A percentile compares a stretch with the other conserved stretches of the same genome.
These are phyloP conservation scores for Phialophora tarda DNA, from an alignment of 2,329 filamentous ascomycete species.

Conservation along the genomic window DNA sequence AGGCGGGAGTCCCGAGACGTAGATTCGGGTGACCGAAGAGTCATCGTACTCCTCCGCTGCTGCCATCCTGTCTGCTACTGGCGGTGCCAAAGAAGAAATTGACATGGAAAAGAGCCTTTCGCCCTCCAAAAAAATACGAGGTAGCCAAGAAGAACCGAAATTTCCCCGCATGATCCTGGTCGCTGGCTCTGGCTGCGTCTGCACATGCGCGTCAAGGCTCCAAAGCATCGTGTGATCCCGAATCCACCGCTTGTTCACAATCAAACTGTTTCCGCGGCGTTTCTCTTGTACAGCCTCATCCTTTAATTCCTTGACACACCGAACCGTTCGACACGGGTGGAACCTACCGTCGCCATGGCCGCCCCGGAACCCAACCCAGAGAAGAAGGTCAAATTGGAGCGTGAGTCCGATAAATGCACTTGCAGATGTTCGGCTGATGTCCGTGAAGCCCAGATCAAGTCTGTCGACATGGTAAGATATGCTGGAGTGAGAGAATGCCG, in stretches of 20 bases:
- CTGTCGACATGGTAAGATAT: conserved; percentile 84
- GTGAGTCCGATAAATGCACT: conserved; percentile 52
- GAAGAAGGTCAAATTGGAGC: conserved; percentile 76
- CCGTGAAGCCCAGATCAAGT: conserved; percentile 87
- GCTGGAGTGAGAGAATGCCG: conserved; percentile 26
- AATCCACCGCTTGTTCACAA: not conserved
- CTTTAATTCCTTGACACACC: not conserved
- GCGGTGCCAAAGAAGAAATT: not conserved
- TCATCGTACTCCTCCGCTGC: conserved; percentile 15
- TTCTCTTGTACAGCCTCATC: not conserved
- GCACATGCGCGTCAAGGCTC: not conserved
- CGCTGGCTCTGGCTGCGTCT: conserved; percentile 1
- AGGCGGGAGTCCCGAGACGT: conserved; percentile 77
- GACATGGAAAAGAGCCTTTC: not conserved
- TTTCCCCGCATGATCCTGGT: conserved; percentile 5
- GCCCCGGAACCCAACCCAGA: conserved; percentile 46
- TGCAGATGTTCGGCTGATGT: conserved; percentile 17
- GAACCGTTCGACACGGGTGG: not conserved
- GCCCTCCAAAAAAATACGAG: not conserved
- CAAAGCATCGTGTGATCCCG: not conserved
- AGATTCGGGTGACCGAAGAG: conserved; percentile 65
- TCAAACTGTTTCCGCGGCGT: not conserved
- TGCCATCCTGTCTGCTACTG: not conserved
- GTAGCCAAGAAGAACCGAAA: not conserved
- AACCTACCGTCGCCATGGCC: conserved; percentile 24